Percentiles rank a stretch among this genome's conserved stretches.
Evolutionary conservation across 169 alveolate genomes (phyloP).

Genomic region (Cryptosporidium baileyi): DNA sequence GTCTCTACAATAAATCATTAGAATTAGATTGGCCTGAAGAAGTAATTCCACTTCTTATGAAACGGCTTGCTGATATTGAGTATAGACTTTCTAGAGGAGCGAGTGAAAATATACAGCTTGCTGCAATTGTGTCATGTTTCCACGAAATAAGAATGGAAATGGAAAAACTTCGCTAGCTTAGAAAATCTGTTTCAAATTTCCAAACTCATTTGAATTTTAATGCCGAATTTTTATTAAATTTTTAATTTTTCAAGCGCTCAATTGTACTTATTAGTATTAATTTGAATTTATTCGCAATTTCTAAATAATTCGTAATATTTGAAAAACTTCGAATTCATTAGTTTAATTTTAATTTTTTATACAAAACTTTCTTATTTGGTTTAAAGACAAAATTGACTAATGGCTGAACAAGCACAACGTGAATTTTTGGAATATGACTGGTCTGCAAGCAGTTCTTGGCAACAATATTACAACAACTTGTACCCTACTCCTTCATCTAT

Average conservation of each 20-base stretch:
- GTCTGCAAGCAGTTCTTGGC: slow-evolving; percentile 48
- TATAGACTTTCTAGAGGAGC: slow-evolving; percentile 86
- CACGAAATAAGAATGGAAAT: slow-evolving; percentile 82
- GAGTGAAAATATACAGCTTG: slow-evolving; percentile 79
- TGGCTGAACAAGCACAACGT: slow-evolving; percentile 52
- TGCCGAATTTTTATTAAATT: background rate
- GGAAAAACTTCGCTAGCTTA: slow-evolving; percentile 59
- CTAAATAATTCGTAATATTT: no score
- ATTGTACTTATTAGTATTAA: background rate
- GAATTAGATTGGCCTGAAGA: slow-evolving; percentile 83
- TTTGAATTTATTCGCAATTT: no score
- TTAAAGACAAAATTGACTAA: background rate
- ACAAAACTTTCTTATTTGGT: background rate
- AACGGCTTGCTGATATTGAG: slow-evolving; percentile 84
- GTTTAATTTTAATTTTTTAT: no score
- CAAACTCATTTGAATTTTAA: background rate
- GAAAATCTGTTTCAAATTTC: background rate
- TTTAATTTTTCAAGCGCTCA: background rate
- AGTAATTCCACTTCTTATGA: slow-evolving; percentile 79
- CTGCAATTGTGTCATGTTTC: slow-evolving; percentile 83
- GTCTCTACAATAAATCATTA: slow-evolving; percentile 81
- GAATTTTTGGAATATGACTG: slow-evolving; percentile 38
- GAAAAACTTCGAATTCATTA: no score
- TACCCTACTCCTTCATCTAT: slow-evolving; percentile 60
- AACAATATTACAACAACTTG: slow-evolving; percentile 48